Evolutionary conservation across 495 filamentous ascomycete species (phyloP).

Genomic region (Tuber calosporum): DNA sequence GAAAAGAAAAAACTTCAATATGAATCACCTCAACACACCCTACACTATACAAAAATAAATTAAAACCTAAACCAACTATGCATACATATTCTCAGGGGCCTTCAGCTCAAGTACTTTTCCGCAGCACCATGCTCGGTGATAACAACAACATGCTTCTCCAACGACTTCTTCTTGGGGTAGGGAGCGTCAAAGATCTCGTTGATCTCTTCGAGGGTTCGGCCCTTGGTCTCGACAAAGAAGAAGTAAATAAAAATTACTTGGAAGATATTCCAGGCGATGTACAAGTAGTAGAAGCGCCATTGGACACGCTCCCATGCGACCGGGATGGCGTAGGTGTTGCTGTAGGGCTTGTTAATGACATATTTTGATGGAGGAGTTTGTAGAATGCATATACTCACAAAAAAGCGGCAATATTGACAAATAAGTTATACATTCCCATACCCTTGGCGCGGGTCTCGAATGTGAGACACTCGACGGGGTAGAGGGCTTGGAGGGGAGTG

Average conservation of each 20-base stretch:
- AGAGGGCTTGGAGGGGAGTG: constrained; percentile 62
- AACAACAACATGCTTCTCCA: constrained; percentile 20
- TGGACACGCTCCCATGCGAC: constrained; percentile 42
- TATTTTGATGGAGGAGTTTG: not conserved
- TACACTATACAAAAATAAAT: not conserved
- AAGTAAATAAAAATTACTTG: constrained; percentile 50
- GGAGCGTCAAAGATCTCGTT: constrained; percentile 35
- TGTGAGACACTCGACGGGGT: constrained; percentile 58
- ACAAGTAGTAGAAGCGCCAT: constrained; percentile 54
- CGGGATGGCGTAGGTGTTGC: constrained; percentile 28
- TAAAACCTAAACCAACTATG: not conserved
- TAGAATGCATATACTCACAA: constrained; percentile 7
- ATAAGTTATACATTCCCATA: constrained; percentile 45
- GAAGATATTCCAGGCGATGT: constrained; percentile 52
- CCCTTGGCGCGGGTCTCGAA: constrained; percentile 56
- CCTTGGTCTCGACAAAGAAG: constrained; percentile 51
- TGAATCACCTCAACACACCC: not conserved
- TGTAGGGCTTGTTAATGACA: not conserved
- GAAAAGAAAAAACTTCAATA: not conserved
- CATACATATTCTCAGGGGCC: not conserved
- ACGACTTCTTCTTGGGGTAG: constrained; percentile 30
- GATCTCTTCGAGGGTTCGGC: constrained; percentile 45
- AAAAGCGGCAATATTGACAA: constrained; percentile 42
- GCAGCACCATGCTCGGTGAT: constrained; percentile 8
- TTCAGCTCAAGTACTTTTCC: constrained; percentile 8